Evolutionary conservation across 1,139 yeast species (phyloP), one percentile per base, ranked within the genome.

Genomic region (Hemisphaericaspora xylofermentans): DNA sequence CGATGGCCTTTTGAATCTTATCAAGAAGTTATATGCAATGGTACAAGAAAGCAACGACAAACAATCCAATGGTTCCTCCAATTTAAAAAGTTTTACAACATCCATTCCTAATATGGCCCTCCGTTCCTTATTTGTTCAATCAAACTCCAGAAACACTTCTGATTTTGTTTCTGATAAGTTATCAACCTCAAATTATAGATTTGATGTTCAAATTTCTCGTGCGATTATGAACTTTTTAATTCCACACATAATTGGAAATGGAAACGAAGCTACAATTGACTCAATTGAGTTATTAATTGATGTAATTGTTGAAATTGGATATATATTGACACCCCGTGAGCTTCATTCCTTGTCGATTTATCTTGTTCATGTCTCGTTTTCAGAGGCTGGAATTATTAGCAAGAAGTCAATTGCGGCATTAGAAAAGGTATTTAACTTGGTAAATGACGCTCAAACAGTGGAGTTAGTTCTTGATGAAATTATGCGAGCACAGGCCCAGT

Each of bases 101-200:
- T 78, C 87, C 2, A 78, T 83, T 35, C 79, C 82, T 30, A 79
- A 83, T 31, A 81, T 86, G 81, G 93, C 93, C 0, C 64, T 84
- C 42, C 76, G 85, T 39, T 73, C 83, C 33, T 74, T 84, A 15
- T 66, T 86, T 47, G 49, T 42, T 12, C 51, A 47, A 25, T 45
- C 48, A 5, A 48, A 48, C 28, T 49, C 49, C 17, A 41, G 43
- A 42, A 44, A 41, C 22, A 41, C 46, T n/a, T 71, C 60, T 8
- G 52, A 52, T 22, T 57, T 46, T 42, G 53, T 62, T 38, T 45
- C 56, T 5, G 49, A 46, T 22, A 41, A 46, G 12, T 46, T 58
- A 25, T 46, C 52, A 9, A 37, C 38, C 13, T 45, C 52, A 17
- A 48, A 48, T 31, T 48, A 45, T 26, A 39, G 42, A 31, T 48